Evolutionary conservation across 176 grass and related monocot species (phyloP).

Genomic region (Aegilops longissima): DNA sequence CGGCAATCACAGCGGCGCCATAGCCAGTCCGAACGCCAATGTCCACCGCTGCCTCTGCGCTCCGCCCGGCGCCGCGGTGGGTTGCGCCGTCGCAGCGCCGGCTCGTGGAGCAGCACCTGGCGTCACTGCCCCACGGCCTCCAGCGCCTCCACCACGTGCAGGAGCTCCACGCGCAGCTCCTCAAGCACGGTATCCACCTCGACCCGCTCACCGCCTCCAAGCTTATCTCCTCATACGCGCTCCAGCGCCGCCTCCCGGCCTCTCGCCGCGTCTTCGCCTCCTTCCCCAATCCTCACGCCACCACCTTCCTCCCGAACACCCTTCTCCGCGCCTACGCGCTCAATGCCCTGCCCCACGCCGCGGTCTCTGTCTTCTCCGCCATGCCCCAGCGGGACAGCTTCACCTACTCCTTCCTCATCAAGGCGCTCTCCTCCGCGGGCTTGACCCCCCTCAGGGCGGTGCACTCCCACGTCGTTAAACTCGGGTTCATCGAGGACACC

Average conservation of each 20-base stretch:
- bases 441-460: constrained; percentile 27
- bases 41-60: constrained; percentile 8
- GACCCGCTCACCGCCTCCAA: constrained; percentile 50
- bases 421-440: constrained; percentile 39
- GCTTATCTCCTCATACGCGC: constrained; percentile 63
- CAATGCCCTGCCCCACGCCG: constrained; percentile 33
- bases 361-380: constrained; percentile 48
- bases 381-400: constrained; percentile 51
- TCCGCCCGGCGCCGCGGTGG: constrained; percentile 45
- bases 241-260: constrained; percentile 41
- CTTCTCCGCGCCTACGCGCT: constrained; percentile 67
- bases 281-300: constrained; percentile 22
- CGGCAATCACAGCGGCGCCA: constrained; percentile 13
- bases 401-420: constrained; percentile 75
- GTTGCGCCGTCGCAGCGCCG: constrained; percentile 54
- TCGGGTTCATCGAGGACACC: constrained; percentile 52
- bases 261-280: constrained; percentile 47
- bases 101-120: constrained; percentile 57
- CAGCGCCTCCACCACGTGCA: constrained; percentile 36
- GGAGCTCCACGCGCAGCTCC: constrained; percentile 71
- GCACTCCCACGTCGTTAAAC: constrained; percentile 64
- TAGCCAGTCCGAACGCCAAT: background rate
- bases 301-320: constrained; percentile 52
- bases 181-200: constrained; percentile 47
- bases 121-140: constrained; percentile 52